Percentiles rank a stretch among this genome's conserved stretches.
phyloP scores from a whole-genome alignment of 2,329 filamentous ascomycete genomes.

The Ceratocystis harringtonii region DNA sequence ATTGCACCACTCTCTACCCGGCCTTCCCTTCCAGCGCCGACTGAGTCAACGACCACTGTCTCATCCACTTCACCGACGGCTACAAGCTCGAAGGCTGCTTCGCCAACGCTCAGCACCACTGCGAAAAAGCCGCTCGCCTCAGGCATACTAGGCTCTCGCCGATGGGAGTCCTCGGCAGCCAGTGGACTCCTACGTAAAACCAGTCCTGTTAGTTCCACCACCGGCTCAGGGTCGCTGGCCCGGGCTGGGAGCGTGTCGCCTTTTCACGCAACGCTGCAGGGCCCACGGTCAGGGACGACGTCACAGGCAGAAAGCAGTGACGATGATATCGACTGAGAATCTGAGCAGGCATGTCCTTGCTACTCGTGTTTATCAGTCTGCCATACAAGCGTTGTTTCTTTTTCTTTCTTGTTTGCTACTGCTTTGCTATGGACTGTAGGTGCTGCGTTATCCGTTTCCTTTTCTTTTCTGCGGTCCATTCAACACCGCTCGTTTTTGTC shows the following conservation, averaged over 20 bases:
- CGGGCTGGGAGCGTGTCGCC: conserved; percentile 9
- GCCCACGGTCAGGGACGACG: background rate
- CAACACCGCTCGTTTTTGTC: background rate
- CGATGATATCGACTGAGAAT: conserved; percentile 17
- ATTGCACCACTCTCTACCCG: background rate
- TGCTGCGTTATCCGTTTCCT: too few species aligned
- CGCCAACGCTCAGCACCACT: conserved; percentile 19
- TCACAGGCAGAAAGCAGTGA: conserved; percentile 8
- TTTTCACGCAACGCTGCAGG: conserved; percentile 13
- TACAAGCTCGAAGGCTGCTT: background rate
- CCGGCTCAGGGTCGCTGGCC: conserved; percentile 24
- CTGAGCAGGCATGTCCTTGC: background rate
- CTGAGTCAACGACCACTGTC: conserved; percentile 20
- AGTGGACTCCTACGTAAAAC: conserved; percentile 30
- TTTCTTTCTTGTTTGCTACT: background rate
- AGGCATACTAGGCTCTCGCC: conserved; percentile 28
- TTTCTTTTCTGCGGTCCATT: background rate
- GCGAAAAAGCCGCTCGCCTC: conserved; percentile 26
- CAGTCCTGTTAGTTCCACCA: conserved; percentile 22
- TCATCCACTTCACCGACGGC: background rate
- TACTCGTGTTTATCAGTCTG: background rate
- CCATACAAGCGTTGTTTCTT: background rate
- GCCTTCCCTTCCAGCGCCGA: background rate
- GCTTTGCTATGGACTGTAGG: background rate
- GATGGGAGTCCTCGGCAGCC: conserved; percentile 27